Evolutionary conservation across 805 yeast genomes (phyloP).

Genomic region (Cyberlindnera veronae): DNA sequence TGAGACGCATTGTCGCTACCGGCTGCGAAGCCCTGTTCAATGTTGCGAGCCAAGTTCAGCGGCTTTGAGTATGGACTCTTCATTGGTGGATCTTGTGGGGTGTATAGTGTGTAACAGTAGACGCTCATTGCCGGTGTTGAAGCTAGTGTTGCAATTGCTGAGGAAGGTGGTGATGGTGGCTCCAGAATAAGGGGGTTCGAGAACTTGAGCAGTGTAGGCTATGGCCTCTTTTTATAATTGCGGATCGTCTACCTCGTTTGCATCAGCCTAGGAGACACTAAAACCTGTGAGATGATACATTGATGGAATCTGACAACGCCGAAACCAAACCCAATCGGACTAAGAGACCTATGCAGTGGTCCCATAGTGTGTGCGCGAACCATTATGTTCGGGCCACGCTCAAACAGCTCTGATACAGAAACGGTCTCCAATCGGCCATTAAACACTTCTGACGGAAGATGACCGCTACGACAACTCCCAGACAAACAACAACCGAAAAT

Average conservation of each 20-base stretch:
- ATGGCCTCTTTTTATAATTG: too few species aligned
- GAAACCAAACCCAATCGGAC: background rate
- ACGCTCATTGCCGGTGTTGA: slow-evolving; percentile 12
- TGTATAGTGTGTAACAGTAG: slow-evolving; percentile 11
- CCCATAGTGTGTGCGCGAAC: background rate
- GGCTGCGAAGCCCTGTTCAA: background rate
- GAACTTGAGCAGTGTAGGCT: too few species aligned
- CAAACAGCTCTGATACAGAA: background rate
- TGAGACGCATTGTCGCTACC: background rate
- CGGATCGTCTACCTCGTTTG: too few species aligned
- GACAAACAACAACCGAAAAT: background rate
- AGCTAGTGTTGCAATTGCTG: too few species aligned
- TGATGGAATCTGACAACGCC: too few species aligned
- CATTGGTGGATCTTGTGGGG: slow-evolving; percentile 1
- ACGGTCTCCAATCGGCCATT: background rate
- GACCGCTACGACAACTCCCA: background rate
- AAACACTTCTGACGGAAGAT: background rate
- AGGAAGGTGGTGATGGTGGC: too few species aligned
- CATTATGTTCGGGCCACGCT: background rate
- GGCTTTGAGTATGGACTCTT: too few species aligned
- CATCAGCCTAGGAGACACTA: too few species aligned
- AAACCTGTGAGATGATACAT: too few species aligned
- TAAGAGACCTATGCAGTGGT: background rate
- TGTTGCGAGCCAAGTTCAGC: background rate
- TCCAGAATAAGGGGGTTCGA: too few species aligned